Conservation (phyloP, 176 grass and related monocot genomes). For the Ensete ventricosum region DNA sequence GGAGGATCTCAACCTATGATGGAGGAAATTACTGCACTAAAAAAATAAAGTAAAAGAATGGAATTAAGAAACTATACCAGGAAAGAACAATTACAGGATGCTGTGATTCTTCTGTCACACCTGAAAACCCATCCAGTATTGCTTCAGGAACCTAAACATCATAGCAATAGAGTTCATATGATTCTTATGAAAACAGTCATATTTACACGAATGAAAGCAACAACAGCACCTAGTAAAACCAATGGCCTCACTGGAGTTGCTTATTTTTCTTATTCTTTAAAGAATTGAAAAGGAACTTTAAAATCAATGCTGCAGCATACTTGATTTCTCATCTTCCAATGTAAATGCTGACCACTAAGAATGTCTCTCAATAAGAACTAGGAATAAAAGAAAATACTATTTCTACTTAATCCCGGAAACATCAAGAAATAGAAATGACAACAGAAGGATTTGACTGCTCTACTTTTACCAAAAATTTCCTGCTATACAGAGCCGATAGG, state of each 20-base stretch:
- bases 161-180: not conserved
- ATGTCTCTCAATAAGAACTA: too few relatives aligned
- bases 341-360: too few relatives aligned
- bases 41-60: not conserved
- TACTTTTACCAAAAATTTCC: too few relatives aligned
- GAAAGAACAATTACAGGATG: conserved; percentile 89
- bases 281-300: too few relatives aligned
- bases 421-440: too few relatives aligned
- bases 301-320: too few relatives aligned
- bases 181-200: not conserved
- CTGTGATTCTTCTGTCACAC: conserved; percentile 50
- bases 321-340: too few relatives aligned
- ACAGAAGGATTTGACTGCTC: too few relatives aligned
- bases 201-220: not conserved
- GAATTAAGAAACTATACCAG: conserved; percentile 48
- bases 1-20: not conserved
- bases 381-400: too few relatives aligned
- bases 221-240: not conserved
- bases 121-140: conserved; percentile 60
- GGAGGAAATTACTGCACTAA: not conserved
- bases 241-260: not conserved
- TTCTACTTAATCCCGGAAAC: too few relatives aligned
- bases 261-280: not conserved
- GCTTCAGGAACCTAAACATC: conserved; percentile 79
- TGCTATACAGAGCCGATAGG: too few relatives aligned